Conservation (phyloP, 192 early-diverging fungal species). For the Podila verticillata region DNA sequence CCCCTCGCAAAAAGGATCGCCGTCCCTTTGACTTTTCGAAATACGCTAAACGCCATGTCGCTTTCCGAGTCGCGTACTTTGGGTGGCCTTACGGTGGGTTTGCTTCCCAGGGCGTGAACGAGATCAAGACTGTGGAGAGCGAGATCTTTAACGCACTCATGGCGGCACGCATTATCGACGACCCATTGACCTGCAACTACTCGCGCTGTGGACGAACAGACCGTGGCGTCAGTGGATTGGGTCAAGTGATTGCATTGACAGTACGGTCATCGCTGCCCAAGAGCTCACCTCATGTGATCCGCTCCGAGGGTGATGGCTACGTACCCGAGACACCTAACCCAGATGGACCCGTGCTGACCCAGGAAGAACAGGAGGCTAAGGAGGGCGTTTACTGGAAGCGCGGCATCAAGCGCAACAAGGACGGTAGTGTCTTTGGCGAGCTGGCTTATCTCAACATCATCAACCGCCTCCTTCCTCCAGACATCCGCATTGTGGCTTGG, state of each 20-base stretch:
- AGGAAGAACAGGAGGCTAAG: slow-evolving; percentile 28
- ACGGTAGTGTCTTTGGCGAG: slow-evolving; percentile 60
- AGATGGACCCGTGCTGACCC: slow-evolving; percentile 14
- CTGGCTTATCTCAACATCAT: slow-evolving; percentile 85
- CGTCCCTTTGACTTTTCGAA: slow-evolving; percentile 80
- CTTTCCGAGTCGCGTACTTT: slow-evolving; percentile 90
- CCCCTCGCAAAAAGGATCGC: slow-evolving; percentile 30
- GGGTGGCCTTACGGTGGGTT: slow-evolving; percentile 92
- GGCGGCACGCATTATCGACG: slow-evolving; percentile 78
- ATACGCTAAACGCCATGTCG: slow-evolving; percentile 81
- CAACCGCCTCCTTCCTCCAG: slow-evolving; percentile 85
- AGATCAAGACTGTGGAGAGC: slow-evolving; percentile 81
- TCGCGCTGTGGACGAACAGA: slow-evolving; percentile 88
- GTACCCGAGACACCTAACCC: slow-evolving; percentile 1
- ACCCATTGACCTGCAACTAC: slow-evolving; percentile 75
- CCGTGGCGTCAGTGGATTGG: slow-evolving; percentile 90
- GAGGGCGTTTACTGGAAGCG: slow-evolving; percentile 36
- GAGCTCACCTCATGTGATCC: slow-evolving; percentile 52
- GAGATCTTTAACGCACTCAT: slow-evolving; percentile 85
- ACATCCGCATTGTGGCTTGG: slow-evolving; percentile 95
- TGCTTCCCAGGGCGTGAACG: slow-evolving; percentile 72
- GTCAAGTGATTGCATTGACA: slow-evolving; percentile 86
- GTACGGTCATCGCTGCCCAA: slow-evolving; percentile 73
- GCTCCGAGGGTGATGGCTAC: slow-evolving; percentile 36
- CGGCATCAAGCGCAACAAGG: slow-evolving; percentile 39